A percentile compares a stretch with the other conserved stretches of the same genome.
phyloP scores from a whole-genome alignment of 2,329 filamentous ascomycete genomes.

The Botrytis medusae region DNA sequence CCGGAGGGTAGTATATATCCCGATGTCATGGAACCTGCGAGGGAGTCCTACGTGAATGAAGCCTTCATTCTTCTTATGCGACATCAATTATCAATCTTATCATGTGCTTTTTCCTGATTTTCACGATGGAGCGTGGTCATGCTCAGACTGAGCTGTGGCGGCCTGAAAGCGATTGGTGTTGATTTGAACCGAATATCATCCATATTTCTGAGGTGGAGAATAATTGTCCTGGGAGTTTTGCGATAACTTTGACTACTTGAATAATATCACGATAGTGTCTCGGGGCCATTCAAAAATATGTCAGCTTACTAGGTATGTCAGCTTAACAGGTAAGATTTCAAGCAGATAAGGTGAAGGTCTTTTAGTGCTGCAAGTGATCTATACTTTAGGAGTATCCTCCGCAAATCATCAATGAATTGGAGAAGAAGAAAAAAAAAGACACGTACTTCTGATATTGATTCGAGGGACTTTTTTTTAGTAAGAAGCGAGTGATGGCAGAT shows the following conservation, averaged over 20 bases:
- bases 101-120: too few species aligned
- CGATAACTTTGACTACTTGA: background rate
- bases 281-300: background rate
- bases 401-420: background rate
- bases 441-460: background rate
- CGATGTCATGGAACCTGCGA: background rate
- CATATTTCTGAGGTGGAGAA: background rate
- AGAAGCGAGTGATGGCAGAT: background rate
- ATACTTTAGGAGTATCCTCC: background rate
- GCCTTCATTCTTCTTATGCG: background rate
- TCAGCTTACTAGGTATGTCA: background rate
- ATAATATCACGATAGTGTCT: background rate
- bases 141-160: background rate
- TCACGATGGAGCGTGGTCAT: too few species aligned
- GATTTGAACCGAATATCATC: background rate
- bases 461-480: background rate
- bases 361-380: background rate
- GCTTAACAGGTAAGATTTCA: background rate
- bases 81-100: background rate
- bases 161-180: background rate
- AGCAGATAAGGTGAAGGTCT: background rate
- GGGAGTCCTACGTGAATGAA: background rate
- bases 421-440: background rate
- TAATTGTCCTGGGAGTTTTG: background rate
- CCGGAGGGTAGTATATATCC: background rate